Percentiles rank a stretch among this genome's conserved stretches.
Conservation (phyloP, 2,329 filamentous ascomycete species). For the Neopestalotiopsis sp. region DNA sequence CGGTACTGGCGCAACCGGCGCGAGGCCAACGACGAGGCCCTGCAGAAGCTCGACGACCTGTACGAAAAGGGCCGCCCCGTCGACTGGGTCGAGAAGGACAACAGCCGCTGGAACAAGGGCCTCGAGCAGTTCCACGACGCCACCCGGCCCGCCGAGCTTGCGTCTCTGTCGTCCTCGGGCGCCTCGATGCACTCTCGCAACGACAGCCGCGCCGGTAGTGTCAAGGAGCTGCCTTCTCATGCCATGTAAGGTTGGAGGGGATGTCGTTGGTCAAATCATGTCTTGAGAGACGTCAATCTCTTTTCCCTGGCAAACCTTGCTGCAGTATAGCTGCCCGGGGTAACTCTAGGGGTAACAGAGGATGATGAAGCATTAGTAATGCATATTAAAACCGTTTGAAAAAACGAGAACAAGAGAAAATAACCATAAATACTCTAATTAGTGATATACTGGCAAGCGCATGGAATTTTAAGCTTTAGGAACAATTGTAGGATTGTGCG, state of each 20-base stretch:
- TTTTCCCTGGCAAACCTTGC: no score
- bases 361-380: no score
- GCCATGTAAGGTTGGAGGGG: not conserved
- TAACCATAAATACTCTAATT: no score
- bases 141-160: conserved; percentile 7
- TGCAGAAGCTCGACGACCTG: conserved; percentile 32
- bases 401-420: no score
- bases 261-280: no score
- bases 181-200: not conserved
- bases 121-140: conserved; percentile 32
- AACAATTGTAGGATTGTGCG: no score
- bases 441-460: no score
- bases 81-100: conserved; percentile 28
- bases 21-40: conserved; percentile 32
- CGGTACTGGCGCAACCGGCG: conserved; percentile 36
- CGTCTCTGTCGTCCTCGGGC: not conserved
- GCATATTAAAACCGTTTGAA: no score
- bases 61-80: conserved; percentile 34
- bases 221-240: not conserved
- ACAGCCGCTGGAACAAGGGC: conserved; percentile 35
- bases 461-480: no score
- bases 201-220: not conserved
- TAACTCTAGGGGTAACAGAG: no score
- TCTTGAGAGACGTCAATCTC: no score
- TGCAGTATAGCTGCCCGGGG: no score